phyloP scores from a whole-genome alignment of 306 rosid genomes.

The Lathyrus sativus region DNA sequence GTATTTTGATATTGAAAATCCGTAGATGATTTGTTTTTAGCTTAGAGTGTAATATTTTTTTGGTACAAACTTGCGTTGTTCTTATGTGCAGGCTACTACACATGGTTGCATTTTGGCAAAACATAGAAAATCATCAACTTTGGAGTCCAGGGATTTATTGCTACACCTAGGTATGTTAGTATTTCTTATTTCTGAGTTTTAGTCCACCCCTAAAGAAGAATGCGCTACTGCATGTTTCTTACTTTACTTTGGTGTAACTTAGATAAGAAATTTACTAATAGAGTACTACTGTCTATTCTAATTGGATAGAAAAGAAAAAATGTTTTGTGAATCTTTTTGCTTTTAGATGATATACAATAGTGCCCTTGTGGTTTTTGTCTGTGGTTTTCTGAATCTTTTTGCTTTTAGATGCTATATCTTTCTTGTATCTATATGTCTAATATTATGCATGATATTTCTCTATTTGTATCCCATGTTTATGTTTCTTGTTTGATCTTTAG shows the following conservation, averaged over 20 bases:
- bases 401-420: conserved; percentile 5
- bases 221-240: not conserved
- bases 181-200: conserved; percentile 21
- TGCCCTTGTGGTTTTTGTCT: conserved; percentile 10
- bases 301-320: conserved; percentile 14
- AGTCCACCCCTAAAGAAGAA: conserved; percentile 24
- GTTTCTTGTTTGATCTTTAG: conserved; percentile 23
- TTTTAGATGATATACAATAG: conserved; percentile 4
- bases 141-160: conserved; percentile 93
- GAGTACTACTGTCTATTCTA: conserved; percentile 32
- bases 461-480: conserved; percentile 12
- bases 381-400: conserved; percentile 6
- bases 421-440: conserved; percentile 12
- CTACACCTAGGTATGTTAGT: conserved; percentile 80
- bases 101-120: conserved; percentile 92
- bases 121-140: conserved; percentile 89
- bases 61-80: conserved; percentile 25
- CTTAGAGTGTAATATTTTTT: conserved; percentile 29
- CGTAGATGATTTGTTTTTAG: conserved; percentile 28
- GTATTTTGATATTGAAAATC: conserved; percentile 26
- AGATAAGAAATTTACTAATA: conserved; percentile 1
- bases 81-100: conserved; percentile 66
- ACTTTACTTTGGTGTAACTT: not conserved
- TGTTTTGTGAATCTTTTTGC: conserved; percentile 8
- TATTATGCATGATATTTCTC: conserved; percentile 4